Evolutionary conservation across 352 stramenopile genomes (phyloP).

Genomic region (Globisporangium alternatum): DNA sequence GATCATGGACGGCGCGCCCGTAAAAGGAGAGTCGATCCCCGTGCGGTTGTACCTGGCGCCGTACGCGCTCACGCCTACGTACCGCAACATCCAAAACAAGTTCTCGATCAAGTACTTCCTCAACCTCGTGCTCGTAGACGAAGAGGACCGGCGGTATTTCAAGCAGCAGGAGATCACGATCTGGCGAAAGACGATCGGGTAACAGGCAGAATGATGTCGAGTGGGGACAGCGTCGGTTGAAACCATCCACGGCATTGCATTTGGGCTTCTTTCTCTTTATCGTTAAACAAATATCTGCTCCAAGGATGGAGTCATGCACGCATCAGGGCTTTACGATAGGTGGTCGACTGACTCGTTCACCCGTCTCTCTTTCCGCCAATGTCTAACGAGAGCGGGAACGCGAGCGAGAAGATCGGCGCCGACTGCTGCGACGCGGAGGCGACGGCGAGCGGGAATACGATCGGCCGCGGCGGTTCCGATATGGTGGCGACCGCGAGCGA

Average conservation of each 20-base stretch:
- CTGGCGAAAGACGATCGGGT: constrained; percentile 81
- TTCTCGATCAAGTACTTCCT: constrained; percentile 97
- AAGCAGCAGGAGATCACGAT: constrained; percentile 99
- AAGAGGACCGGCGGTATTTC: constrained; percentile 99
- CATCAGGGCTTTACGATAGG: not conserved
- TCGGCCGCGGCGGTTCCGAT: constrained; percentile 25
- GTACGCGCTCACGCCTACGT: constrained; percentile 90
- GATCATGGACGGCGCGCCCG: constrained; percentile 98
- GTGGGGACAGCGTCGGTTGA: too few relatives aligned
- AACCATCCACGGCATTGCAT: too few relatives aligned
- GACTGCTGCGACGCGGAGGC: constrained; percentile 8
- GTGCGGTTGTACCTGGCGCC: constrained; percentile 94
- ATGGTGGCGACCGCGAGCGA: constrained; percentile 26
- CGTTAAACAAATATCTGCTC: constrained; percentile 1
- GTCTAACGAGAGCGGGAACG: constrained; percentile 19
- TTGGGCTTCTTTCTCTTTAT: not conserved
- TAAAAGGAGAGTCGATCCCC: constrained; percentile 96
- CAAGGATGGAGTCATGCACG: not conserved
- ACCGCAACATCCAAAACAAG: constrained; percentile 86
- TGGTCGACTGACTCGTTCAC: not conserved
- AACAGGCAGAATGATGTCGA: not conserved
- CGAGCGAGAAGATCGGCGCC: constrained; percentile 8
- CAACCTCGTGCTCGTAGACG: constrained; percentile 98
- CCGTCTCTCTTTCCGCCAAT: not conserved
- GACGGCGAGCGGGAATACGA: constrained; percentile 29